These are phyloP conservation scores for Eucalyptus cloeziana DNA, from an alignment of 345 rosid species.

Conservation along the genomic window DNA sequence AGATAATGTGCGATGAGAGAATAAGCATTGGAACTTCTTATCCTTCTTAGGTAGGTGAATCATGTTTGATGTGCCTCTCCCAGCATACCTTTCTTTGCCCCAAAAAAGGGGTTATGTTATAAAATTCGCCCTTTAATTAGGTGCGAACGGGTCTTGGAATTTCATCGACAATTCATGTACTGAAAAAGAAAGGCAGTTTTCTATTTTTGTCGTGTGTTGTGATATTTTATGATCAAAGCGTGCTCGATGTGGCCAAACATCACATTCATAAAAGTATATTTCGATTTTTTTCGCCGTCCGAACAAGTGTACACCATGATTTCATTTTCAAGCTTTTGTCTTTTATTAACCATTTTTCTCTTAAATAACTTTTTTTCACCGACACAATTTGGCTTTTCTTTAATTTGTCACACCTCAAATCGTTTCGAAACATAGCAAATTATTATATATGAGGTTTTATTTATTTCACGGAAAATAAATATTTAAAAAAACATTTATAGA, in stretches of 20 bases:
- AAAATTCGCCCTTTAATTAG: neutral
- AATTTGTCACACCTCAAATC: neutral
- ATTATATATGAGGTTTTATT: no score
- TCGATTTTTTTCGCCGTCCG: neutral
- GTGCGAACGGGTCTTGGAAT: neutral
- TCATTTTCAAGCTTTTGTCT: neutral
- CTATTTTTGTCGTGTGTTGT: neutral
- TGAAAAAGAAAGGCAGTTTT: neutral
- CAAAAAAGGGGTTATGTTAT: neutral
- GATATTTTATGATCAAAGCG: neutral
- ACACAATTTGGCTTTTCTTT: neutral
- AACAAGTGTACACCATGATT: neutral
- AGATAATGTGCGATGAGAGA: neutral
- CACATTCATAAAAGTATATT: no score
- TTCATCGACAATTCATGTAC: neutral
- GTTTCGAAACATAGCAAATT: neutral
- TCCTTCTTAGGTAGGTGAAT: neutral
- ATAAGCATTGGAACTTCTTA: neutral
- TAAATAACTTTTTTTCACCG: neutral
- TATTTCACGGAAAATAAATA: accelerated
- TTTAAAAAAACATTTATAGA: no score
- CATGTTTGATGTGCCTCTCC: neutral
- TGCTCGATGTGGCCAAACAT: neutral
- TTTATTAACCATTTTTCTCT: no score
- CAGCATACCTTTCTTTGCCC: neutral